These are phyloP conservation scores for Metschnikowia gelsemii DNA, from an alignment of 805 yeast genomes.

Conservation along the genomic window DNA sequence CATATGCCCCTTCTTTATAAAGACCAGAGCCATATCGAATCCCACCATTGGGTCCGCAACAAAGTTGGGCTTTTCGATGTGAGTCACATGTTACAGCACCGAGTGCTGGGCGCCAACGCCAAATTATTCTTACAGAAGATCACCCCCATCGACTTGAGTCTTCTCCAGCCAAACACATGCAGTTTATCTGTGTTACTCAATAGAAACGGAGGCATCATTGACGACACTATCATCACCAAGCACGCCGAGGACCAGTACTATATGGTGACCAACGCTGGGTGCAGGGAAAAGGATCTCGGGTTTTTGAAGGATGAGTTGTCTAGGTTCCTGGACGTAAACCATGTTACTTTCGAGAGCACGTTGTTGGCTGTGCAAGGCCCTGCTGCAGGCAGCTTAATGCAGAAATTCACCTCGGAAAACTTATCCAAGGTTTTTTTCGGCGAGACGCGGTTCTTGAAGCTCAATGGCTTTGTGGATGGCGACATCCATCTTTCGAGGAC, in stretches of 20 bases:
- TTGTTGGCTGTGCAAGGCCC: slow-evolving; percentile 95
- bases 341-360: slow-evolving; percentile 60
- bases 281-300: slow-evolving; percentile 74
- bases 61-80: slow-evolving; percentile 94
- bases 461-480: slow-evolving; percentile 41
- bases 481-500: slow-evolving; percentile 83
- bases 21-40: slow-evolving; percentile 83
- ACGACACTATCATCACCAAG: slow-evolving; percentile 90
- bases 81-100: slow-evolving; percentile 95
- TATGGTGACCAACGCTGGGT: slow-evolving; percentile 95
- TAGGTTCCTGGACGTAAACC: slow-evolving; percentile 38
- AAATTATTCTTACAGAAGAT: slow-evolving; percentile 67
- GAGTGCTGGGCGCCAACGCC: slow-evolving; percentile 66
- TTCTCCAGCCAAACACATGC: slow-evolving; percentile 55
- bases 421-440: slow-evolving; percentile 74
- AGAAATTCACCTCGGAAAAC: slow-evolving; percentile 58
- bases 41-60: slow-evolving; percentile 90
- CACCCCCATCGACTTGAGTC: slow-evolving; percentile 83
- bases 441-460: slow-evolving; percentile 49
- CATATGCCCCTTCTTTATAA: slow-evolving; percentile 90
- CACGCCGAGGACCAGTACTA: slow-evolving; percentile 74
- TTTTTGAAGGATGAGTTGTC: slow-evolving; percentile 58
- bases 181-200: slow-evolving; percentile 77
- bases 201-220: slow-evolving; percentile 76
- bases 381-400: slow-evolving; percentile 63